A percentile compares a stretch with the other conserved stretches of the same genome.
phyloP scores from a whole-genome alignment of 1,284 basidiomycete genomes.

The Ceratobasidium papillatum region DNA sequence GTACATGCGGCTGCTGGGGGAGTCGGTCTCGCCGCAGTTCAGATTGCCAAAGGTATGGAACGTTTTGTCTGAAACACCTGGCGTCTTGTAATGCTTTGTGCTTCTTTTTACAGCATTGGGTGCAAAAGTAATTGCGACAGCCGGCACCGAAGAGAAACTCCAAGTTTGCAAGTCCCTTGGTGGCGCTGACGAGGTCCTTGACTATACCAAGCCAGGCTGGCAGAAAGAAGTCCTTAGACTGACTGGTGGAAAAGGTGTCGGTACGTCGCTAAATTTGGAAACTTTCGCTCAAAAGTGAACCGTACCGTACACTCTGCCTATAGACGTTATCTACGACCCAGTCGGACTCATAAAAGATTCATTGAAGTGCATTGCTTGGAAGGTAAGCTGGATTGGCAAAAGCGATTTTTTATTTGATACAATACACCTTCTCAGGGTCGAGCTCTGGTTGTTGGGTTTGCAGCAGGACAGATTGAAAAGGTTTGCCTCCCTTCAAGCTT shows the following conservation, averaged over 20 bases:
- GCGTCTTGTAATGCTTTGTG: not conserved
- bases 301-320: not conserved
- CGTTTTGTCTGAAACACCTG: not conserved
- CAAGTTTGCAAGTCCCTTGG: conserved; percentile 69
- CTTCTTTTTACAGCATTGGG: conserved; percentile 54
- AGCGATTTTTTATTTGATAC: not conserved
- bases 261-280: conserved; percentile 41
- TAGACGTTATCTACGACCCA: conserved; percentile 87
- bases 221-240: conserved; percentile 77
- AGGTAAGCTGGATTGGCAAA: conserved; percentile 51
- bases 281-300: conserved; percentile 1
- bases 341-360: conserved; percentile 82
- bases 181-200: conserved; percentile 73
- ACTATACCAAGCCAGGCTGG: conserved; percentile 73
- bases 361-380: conserved; percentile 93
- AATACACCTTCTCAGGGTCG: conserved; percentile 60
- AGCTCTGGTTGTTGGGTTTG: conserved; percentile 91
- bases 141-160: conserved; percentile 72
- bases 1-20: conserved; percentile 62
- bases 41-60: conserved; percentile 52
- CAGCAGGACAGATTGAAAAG: conserved; percentile 88
- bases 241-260: conserved; percentile 83
- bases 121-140: conserved; percentile 82
- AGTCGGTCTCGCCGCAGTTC: conserved; percentile 90
- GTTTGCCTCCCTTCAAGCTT: conserved; percentile 54